Percentiles rank a stretch among this genome's conserved stretches.
Evolutionary conservation across 805 yeast genomes (phyloP).

Genomic region (Lipomyces lipofer): DNA sequence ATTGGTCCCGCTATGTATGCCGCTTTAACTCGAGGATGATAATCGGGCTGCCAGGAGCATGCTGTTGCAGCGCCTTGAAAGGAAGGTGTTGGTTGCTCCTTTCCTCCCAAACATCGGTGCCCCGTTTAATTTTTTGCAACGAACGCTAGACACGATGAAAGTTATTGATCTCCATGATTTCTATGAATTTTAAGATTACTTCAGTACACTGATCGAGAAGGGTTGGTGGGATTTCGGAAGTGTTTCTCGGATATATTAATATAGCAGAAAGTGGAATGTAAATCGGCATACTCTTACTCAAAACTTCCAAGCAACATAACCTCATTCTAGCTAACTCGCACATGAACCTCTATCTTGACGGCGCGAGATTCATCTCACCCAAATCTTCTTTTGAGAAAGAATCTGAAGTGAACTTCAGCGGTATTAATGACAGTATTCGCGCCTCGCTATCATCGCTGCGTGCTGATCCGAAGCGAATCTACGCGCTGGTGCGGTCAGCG

Average conservation of each 20-base stretch:
- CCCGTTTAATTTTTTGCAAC: not conserved
- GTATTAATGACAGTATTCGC: constrained; percentile 8
- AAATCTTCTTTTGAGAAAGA: constrained; percentile 11
- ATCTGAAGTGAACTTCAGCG: constrained; percentile 7
- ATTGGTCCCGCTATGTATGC: too few relatives aligned
- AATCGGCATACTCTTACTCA: too few relatives aligned
- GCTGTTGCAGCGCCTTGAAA: not conserved
- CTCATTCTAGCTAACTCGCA: too few relatives aligned
- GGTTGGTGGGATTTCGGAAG: too few relatives aligned
- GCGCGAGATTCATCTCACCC: constrained; percentile 22
- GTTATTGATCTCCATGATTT: too few relatives aligned
- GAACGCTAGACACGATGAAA: too few relatives aligned
- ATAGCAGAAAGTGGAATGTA: too few relatives aligned
- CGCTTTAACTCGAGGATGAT: too few relatives aligned
- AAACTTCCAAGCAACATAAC: too few relatives aligned
- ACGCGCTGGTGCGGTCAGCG: constrained; percentile 79
- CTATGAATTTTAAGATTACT: too few relatives aligned
- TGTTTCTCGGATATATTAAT: too few relatives aligned
- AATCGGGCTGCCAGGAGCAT: not conserved
- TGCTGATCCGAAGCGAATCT: constrained; percentile 79
- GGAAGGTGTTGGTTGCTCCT: not conserved
- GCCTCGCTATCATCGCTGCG: constrained; percentile 38
- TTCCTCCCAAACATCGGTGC: not conserved
- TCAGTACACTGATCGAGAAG: too few relatives aligned
- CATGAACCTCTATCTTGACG: constrained; percentile 33